These are phyloP conservation scores for Petunia secreta DNA, from an alignment of 257 asterid species.

Conservation along the genomic window DNA sequence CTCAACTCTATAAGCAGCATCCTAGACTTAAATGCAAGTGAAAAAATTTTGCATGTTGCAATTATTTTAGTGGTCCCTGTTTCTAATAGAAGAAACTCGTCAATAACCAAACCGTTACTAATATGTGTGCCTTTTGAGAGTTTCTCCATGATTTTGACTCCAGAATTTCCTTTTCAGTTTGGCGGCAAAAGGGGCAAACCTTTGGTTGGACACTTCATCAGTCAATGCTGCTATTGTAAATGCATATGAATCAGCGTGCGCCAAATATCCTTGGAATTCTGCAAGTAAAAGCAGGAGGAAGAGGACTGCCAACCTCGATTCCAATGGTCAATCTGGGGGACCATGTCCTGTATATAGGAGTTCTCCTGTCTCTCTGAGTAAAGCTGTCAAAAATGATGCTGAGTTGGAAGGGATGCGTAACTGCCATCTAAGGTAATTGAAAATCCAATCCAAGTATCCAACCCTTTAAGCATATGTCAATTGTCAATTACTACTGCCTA, in stretches of 20 bases:
- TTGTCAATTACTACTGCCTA: constrained; percentile 20
- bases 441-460: neutral
- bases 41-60: constrained; percentile 1
- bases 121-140: neutral
- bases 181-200: constrained; percentile 75
- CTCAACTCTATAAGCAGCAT: neutral
- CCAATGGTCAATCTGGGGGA: constrained; percentile 40
- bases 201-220: constrained; percentile 90
- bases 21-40: neutral
- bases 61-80: neutral
- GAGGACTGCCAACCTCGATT: constrained; percentile 32
- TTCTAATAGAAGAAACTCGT: constrained; percentile 13
- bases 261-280: constrained; percentile 42
- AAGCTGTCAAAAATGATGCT: constrained; percentile 94
- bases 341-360: constrained; percentile 57
- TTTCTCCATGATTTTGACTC: constrained; percentile 26
- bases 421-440: constrained; percentile 81
- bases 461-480: constrained; percentile 13
- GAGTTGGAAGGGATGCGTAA: constrained; percentile 91
- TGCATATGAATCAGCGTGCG: constrained; percentile 70
- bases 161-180: constrained; percentile 50
- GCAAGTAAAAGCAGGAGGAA: constrained; percentile 38
- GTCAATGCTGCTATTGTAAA: constrained; percentile 82
- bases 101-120: neutral
- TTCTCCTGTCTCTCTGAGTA: constrained; percentile 85